A percentile compares a stretch with the other conserved stretches of the same genome.
Conservation (phyloP, 2,329 filamentous ascomycete genomes). For the Arthrobotrys conoides region DNA sequence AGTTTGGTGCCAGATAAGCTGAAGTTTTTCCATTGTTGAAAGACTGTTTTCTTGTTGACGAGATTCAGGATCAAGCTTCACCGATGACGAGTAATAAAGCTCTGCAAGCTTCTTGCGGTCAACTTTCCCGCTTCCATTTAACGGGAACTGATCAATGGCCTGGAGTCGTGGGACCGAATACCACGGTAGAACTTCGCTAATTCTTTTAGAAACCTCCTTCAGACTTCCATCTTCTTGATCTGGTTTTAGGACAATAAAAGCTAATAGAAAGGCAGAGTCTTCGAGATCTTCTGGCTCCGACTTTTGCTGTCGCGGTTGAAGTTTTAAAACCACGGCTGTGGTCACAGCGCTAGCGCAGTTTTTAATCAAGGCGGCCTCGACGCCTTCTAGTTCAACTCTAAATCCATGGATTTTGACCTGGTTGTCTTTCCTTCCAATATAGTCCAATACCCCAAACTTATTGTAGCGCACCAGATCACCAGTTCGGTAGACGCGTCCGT, state of each 20-base stretch:
- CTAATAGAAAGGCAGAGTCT: constrained; percentile 3
- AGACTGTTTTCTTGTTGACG: not conserved
- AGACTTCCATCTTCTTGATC: no score
- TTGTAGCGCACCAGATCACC: constrained; percentile 67
- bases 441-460: constrained; percentile 66
- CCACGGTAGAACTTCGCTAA: not conserved
- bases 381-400: constrained; percentile 70
- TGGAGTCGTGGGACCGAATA: constrained; percentile 7
- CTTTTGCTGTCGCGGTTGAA: not conserved
- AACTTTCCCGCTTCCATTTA: constrained; percentile 20
- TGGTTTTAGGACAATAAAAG: constrained; percentile 24
- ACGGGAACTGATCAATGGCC: constrained; percentile 7
- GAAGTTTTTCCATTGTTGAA: constrained; percentile 2
- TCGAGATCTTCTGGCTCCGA: no score
- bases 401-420: constrained; percentile 70
- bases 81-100: not conserved
- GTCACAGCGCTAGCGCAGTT: constrained; percentile 1
- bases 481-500: constrained; percentile 68
- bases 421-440: constrained; percentile 68
- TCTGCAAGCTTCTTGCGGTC: constrained; percentile 20
- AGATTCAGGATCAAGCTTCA: no score
- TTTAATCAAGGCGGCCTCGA: constrained; percentile 64
- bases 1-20: constrained; percentile 13
- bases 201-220: constrained; percentile 2
- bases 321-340: constrained; percentile 2